Percentiles rank a stretch among this genome's conserved stretches.
Conservation (phyloP, 306 rosid genomes). For the Styphnolobium japonicum region DNA sequence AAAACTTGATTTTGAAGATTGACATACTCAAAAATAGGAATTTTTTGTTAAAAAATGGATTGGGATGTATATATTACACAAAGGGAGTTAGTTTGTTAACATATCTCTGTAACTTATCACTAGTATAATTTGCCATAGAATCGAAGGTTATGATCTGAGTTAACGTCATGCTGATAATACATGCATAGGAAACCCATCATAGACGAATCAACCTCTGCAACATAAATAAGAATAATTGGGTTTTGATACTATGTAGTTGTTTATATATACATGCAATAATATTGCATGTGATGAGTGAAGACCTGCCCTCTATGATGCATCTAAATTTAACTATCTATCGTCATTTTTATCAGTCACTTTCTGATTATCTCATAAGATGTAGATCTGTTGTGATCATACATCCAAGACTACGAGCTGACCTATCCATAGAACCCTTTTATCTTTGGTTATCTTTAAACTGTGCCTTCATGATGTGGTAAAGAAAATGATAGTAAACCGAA, state of each 20-base stretch:
- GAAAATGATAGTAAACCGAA: constrained; percentile 8
- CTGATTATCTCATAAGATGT: background rate
- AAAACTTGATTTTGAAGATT: no score
- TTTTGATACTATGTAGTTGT: background rate
- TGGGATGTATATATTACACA: no score
- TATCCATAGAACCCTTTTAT: background rate
- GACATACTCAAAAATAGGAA: no score
- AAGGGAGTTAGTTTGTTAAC: no score
- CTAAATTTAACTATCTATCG: background rate
- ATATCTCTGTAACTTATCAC: no score
- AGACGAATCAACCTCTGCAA: background rate
- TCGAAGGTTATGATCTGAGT: background rate
- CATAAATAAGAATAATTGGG: background rate
- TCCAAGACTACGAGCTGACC: background rate
- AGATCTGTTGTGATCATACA: background rate
- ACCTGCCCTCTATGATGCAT: background rate
- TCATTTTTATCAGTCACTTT: background rate
- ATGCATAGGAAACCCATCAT: background rate
- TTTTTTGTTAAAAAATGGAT: no score
- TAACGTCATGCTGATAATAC: background rate
- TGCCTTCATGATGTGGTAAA: background rate
- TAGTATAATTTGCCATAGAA: background rate
- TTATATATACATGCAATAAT: no score
- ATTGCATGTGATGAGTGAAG: background rate
- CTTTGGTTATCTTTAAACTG: background rate